These are phyloP conservation scores for Botrytis fragariae DNA, from an alignment of 2,329 filamentous ascomycete genomes.

Conservation along the genomic window DNA sequence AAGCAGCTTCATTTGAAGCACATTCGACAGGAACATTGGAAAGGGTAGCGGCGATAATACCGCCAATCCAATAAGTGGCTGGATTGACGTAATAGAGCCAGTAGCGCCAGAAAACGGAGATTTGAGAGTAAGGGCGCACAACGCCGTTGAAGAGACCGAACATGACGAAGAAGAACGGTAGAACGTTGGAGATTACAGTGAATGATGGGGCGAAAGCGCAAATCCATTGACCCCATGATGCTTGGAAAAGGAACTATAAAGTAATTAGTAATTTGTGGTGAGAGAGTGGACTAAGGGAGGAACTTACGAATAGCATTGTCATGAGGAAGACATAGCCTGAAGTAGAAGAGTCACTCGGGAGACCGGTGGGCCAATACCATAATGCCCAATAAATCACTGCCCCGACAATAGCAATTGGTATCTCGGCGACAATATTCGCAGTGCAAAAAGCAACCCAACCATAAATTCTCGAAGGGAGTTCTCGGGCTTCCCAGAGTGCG, in stretches of 20 bases:
- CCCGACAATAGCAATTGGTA: constrained; percentile 65
- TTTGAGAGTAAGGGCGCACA: constrained; percentile 64
- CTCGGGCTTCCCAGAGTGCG: constrained; percentile 69
- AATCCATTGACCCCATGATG: constrained; percentile 76
- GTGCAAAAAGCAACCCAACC: constrained; percentile 75
- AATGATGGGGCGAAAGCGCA: constrained; percentile 74
- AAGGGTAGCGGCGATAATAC: constrained; percentile 64
- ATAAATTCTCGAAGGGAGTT: constrained; percentile 73
- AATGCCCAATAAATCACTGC: constrained; percentile 67
- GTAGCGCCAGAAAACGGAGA: constrained; percentile 37
- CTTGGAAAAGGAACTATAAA: constrained; percentile 31
- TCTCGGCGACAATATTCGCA: constrained; percentile 69
- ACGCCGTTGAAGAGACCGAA: constrained; percentile 73
- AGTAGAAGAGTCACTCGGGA: constrained; percentile 61
- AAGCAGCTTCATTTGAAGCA: constrained; percentile 52
- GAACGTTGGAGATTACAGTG: constrained; percentile 69
- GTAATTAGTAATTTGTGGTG: background rate
- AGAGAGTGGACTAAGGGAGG: background rate
- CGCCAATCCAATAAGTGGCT: constrained; percentile 66
- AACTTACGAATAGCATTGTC: constrained; percentile 61
- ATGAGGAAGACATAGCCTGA: constrained; percentile 78
- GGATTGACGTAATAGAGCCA: constrained; percentile 63
- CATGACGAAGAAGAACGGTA: constrained; percentile 47
- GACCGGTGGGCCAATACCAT: constrained; percentile 74
- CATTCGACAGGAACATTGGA: constrained; percentile 51